Conservation (phyloP, 805 yeast genomes). For the Metschnikowia colocasiae region DNA sequence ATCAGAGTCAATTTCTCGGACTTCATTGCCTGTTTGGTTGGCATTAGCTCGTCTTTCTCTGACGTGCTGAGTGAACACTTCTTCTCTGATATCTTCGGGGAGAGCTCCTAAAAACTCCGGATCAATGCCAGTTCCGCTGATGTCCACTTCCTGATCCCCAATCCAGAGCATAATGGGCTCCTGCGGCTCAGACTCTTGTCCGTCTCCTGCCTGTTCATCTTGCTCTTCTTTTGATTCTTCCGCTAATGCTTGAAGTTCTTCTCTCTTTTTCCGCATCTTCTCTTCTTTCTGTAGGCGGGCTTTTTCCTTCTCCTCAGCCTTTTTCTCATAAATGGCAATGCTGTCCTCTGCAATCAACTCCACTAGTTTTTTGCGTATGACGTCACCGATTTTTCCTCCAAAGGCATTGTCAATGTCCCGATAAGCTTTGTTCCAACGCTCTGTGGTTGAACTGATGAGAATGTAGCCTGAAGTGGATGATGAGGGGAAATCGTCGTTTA, state of each 20-base stretch:
- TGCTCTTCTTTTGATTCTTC: constrained; percentile 23
- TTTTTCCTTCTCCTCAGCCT: constrained; percentile 27
- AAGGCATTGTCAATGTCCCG: neutral
- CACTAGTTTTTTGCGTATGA: constrained; percentile 7
- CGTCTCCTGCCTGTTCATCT: constrained; percentile 6
- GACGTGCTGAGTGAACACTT: constrained; percentile 81
- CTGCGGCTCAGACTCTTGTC: constrained; percentile 3
- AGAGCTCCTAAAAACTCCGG: constrained; percentile 86
- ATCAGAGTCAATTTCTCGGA: constrained; percentile 72
- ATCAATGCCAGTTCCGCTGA: constrained; percentile 87
- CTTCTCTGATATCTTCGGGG: constrained; percentile 91
- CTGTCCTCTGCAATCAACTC: constrained; percentile 48
- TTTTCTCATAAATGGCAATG: constrained; percentile 30
- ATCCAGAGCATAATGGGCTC: constrained; percentile 66
- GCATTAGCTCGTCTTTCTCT: constrained; percentile 68
- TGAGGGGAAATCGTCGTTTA: constrained; percentile 13
- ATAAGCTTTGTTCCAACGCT: constrained; percentile 61
- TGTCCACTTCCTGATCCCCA: constrained; percentile 76
- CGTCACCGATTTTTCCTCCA: neutral
- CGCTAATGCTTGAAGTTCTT: constrained; percentile 30
- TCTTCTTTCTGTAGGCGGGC: constrained; percentile 29
- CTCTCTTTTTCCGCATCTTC: constrained; percentile 25
- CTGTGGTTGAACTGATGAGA: constrained; percentile 48
- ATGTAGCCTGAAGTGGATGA: constrained; percentile 16
- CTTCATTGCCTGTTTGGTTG: constrained; percentile 36